Evolutionary conservation across 371 early-diverging fungal genomes (phyloP).

Genomic region (Blyttiomyces sp.): DNA sequence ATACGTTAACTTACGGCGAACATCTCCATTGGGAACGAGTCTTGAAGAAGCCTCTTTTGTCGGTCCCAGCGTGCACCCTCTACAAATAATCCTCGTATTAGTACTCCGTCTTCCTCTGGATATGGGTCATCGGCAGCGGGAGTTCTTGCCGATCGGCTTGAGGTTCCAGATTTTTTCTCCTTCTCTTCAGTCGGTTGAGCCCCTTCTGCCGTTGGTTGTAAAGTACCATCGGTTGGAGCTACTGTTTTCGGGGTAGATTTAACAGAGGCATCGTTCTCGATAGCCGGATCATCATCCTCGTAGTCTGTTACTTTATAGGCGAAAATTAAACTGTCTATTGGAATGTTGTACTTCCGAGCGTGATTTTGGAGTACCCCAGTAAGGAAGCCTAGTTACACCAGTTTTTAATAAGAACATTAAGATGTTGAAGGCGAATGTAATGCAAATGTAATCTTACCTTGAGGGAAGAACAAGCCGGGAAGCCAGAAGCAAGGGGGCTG

Average conservation of each 20-base stretch:
- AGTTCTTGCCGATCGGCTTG: too few relatives aligned
- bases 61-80: constrained; percentile 50
- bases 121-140: constrained; percentile 7
- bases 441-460: constrained; percentile 24
- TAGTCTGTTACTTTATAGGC: constrained; percentile 30
- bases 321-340: constrained; percentile 44
- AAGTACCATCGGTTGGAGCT: neutral
- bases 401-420: neutral
- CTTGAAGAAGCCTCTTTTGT: constrained; percentile 31
- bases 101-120: constrained; percentile 37
- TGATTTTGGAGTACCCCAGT: constrained; percentile 48
- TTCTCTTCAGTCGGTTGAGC: neutral
- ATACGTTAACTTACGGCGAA: constrained; percentile 30
- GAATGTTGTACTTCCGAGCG: constrained; percentile 45
- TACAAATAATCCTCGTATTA: constrained; percentile 42
- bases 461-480: constrained; percentile 49
- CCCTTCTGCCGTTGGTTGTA: neutral
- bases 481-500: constrained; percentile 48
- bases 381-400: constrained; percentile 43
- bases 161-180: neutral
- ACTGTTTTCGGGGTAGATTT: neutral
- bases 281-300: constrained; percentile 26
- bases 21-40: constrained; percentile 48
- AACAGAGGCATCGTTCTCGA: constrained; percentile 18
- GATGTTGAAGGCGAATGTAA: neutral